Base-by-base conservation (phyloP, 805 yeast genomes). In the Groenewaldozyma salmanticensis region DNA sequence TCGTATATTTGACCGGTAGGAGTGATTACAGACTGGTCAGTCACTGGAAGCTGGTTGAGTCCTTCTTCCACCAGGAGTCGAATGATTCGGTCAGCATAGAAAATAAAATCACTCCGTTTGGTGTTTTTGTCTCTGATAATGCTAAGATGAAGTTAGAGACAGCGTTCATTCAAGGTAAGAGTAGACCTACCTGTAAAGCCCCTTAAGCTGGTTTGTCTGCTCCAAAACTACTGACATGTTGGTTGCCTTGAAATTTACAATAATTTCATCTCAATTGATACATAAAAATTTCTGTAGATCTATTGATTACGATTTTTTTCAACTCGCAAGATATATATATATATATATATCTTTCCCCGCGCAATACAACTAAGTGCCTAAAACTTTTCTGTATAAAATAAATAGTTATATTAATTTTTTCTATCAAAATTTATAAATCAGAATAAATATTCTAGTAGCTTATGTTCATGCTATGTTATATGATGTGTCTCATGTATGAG, bases 51-150 rank as follows among this genome's bases (percentile, higher is more conserved):
- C 58, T 84, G 87, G 62, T 92, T 90, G 55, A 92, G 74, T 31
- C 97, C 97, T 61, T 83, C 95, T 67, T 92, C 99, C 15, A 92
- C 97, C 46, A 92, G 66, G 34, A 92, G 67, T 45, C 99, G 74
- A 58, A 92, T 92, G 64, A 92, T 88, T 60, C 99, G 72, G 59
- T 92, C 96, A 9, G 96, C 77, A 61, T 90, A 92, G 62, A 92
- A 92, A 40, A 92, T 90, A 58, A 92, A 92, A 58, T 92, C 96
- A 2, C 92, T 84, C 57, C 98, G 76, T 43, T 74, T 69, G 15
- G 98, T 90, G 42, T 65, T 65, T 53, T 71, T 74, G 61, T 85
- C 84, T 58, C 99, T 79, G 55, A 92, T 87, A 55, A 88, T 87
- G 15, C 73, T 69, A 42, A 27, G n/a, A n/a, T n/a, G n/a, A n/a